Percentiles rank a stretch among this genome's conserved stretches.
These are phyloP conservation scores for Panaeolus cyanescens DNA, from an alignment of 768 basidiomycete genomes.

Conservation along the genomic window DNA sequence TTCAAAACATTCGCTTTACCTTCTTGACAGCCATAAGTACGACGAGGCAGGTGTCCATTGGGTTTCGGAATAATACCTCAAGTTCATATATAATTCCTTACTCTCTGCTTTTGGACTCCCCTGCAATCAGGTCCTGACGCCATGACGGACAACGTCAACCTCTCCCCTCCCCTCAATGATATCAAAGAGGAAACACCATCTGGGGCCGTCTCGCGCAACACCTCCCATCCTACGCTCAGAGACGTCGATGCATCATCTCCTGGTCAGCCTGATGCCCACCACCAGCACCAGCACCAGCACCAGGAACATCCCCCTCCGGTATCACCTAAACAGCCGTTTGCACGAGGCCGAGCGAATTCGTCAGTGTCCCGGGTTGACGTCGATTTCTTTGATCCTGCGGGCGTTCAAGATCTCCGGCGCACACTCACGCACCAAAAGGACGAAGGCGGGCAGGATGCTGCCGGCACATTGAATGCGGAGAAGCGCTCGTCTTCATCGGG, in stretches of 20 bases:
- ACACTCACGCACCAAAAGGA: conserved; percentile 30
- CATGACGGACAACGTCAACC: not conserved
- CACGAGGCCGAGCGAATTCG: conserved; percentile 24
- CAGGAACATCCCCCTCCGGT: conserved; percentile 6
- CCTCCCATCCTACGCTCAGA: conserved; percentile 18
- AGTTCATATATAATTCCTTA: not conserved
- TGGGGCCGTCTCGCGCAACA: conserved; percentile 13
- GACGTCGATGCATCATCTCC: not conserved
- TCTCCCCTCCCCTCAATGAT: conserved; percentile 10
- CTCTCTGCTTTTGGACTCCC: not conserved
- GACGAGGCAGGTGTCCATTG: not conserved
- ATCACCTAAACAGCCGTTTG: conserved; percentile 19
- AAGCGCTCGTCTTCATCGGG: conserved; percentile 19
- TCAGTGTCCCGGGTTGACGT: conserved; percentile 41
- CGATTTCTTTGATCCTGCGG: conserved; percentile 56
- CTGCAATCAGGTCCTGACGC: not conserved
- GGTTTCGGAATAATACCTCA: not conserved
- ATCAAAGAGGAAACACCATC: conserved; percentile 21
- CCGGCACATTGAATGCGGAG: conserved; percentile 21
- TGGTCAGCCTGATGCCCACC: not conserved
- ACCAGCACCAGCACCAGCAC: conserved; percentile 7
- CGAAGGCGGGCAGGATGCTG: not conserved
- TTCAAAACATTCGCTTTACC: not conserved
- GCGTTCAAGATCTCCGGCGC: conserved; percentile 41
- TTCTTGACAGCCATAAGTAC: not conserved